Percentiles rank a stretch among this genome's conserved stretches.
phyloP scores from a whole-genome alignment of 371 early-diverging fungal genomes.

The Paramicrosporidium saccamoebae region DNA sequence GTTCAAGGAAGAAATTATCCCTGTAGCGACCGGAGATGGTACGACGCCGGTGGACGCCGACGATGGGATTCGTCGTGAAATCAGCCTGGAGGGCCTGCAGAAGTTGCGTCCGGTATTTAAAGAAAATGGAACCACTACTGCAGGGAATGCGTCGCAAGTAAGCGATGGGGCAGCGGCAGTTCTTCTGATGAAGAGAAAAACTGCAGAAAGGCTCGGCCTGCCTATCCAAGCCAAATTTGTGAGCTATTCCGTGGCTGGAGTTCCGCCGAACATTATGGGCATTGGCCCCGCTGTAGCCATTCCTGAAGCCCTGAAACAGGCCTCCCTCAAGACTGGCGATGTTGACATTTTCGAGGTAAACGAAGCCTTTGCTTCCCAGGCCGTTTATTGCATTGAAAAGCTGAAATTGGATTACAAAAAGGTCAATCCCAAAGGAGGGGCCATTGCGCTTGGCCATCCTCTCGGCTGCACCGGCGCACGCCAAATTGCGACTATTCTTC shows the following conservation, averaged over 20 bases:
- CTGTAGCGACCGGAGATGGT: constrained; percentile 36
- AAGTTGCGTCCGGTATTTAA: constrained; percentile 74
- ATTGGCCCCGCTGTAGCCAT: constrained; percentile 80
- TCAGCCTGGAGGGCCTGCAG: constrained; percentile 36
- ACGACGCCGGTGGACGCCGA: constrained; percentile 33
- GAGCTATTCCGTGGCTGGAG: constrained; percentile 62
- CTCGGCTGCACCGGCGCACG: constrained; percentile 80
- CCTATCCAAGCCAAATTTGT: constrained; percentile 62
- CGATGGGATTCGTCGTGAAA: constrained; percentile 65
- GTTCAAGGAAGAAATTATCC: constrained; percentile 73
- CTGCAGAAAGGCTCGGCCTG: constrained; percentile 52
- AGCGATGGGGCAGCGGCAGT: constrained; percentile 95
- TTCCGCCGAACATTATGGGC: constrained; percentile 81
- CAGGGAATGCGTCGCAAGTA: constrained; percentile 92
- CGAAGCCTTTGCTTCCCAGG: constrained; percentile 94
- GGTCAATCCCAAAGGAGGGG: constrained; percentile 95
- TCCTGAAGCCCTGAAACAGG: constrained; percentile 49
- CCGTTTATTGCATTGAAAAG: constrained; percentile 60
- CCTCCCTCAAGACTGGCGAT: constrained; percentile 37
- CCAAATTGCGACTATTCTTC: constrained; percentile 71
- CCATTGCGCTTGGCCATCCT: constrained; percentile 82
- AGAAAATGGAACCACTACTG: constrained; percentile 56
- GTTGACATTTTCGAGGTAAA: constrained; percentile 60
- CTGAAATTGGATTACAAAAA: constrained; percentile 43
- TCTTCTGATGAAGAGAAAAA: constrained; percentile 67